Evolutionary conservation across 164 flowering plant genomes (phyloP), one percentile per base, ranked within the genome.

Genomic region (Echeveria elegans): DNA sequence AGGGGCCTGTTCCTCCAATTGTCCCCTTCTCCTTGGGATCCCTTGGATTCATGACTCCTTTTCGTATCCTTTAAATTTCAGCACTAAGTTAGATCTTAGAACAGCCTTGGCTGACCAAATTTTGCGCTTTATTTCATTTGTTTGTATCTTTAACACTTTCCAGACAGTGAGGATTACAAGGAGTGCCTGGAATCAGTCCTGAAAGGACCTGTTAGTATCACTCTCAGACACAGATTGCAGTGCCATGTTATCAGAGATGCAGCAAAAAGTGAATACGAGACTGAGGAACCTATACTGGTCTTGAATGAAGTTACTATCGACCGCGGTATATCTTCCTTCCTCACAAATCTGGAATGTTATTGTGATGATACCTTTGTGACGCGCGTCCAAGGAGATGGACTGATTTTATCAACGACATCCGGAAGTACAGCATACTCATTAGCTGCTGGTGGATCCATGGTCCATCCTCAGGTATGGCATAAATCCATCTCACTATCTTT

Each of bases 401-500:
- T 94, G 68, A 91, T 94, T 38, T 67, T 94, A 66, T 91, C 99
- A 34, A 94, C 97, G 38, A 91, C 99, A 66, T 91, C 99, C 30
- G 99, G 99, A 63, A 94, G 99, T 78, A 94, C 99, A 21, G 99
- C 99, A 64, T 94, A 94, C 79, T 94, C 99, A 2, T 76, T 94
- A 68, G 99, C 99, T 24, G 99, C 97, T 71, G 99, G 99, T 68
- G 99, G 99, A 73, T 94, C 99, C 41, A 91, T 94, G 99, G 99
- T 94, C 45, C 99, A 94, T 72, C 99, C 99, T 45, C 97, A 91
- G 99, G 99, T 86, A 80, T 60, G 71, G 68, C 31, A 24, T 56
- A 36, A 56, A 21, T 2, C 9, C 1, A 31, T 23, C 21, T 38
- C 40, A 3, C 52, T 45, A 6, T 15, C 48, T 29, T 36, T 19